phyloP scores from a whole-genome alignment of 257 asterid genomes.

The Parsonsia alboflavescens region DNA sequence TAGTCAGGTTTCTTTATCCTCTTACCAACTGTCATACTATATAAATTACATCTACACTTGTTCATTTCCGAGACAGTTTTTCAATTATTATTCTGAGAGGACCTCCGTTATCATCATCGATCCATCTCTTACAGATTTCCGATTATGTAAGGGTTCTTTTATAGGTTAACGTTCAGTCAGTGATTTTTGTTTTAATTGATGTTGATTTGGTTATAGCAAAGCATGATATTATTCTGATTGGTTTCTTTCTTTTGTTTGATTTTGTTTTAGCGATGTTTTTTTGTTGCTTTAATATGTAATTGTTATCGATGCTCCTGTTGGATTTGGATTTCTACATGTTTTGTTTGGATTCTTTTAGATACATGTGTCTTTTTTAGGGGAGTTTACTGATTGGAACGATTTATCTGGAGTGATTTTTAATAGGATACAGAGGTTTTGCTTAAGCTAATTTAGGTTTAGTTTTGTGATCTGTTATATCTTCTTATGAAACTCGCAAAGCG shows the following conservation, averaged over 20 bases:
- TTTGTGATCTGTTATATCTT: neutral
- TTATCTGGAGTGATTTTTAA: neutral
- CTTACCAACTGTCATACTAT: neutral
- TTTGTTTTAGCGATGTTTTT: neutral
- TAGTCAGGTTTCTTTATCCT: neutral
- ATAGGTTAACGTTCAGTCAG: neutral
- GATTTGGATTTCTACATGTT: neutral
- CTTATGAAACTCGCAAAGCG: neutral
- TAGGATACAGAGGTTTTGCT: neutral
- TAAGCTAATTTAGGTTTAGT: neutral
- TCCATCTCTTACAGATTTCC: neutral
- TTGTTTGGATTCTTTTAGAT: neutral
- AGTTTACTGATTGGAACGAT: neutral
- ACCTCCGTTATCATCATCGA: conserved; percentile 1
- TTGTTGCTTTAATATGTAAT: neutral
- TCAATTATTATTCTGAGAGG: neutral
- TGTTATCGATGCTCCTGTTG: neutral
- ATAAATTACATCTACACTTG: neutral
- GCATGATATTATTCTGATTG: neutral
- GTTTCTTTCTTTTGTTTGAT: neutral
- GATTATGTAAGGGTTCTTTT: neutral
- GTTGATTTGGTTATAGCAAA: neutral
- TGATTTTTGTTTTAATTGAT: neutral
- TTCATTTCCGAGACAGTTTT: neutral
- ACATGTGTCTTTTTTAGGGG: neutral